A percentile compares a stretch with the other conserved stretches of the same genome.
Evolutionary conservation across 139 green algal genomes (phyloP).

Genomic region (Picochlorum sp.): DNA sequence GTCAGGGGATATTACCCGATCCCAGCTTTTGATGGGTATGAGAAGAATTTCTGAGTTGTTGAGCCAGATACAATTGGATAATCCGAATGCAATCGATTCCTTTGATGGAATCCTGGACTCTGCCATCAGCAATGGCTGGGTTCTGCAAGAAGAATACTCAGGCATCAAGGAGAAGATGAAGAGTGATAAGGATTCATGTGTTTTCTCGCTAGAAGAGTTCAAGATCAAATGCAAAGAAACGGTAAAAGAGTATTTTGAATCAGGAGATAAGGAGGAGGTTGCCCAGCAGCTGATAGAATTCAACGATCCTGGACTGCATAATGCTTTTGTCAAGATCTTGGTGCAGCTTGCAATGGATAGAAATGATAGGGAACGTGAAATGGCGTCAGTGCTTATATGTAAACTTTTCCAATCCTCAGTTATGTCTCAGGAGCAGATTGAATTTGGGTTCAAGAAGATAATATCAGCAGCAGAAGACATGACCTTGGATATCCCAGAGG

Average conservation of each 20-base stretch:
- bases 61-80: conserved; percentile 61
- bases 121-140: no score
- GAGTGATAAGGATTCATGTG: no score
- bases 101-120: conserved; percentile 20
- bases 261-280: conserved; percentile 50
- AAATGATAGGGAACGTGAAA: conserved; percentile 72
- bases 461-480: conserved; percentile 66
- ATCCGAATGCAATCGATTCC: conserved; percentile 34
- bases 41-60: conserved; percentile 53
- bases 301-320: conserved; percentile 69
- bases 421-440: conserved; percentile 31
- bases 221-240: no score
- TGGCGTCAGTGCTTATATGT: conserved; percentile 59
- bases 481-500: conserved; percentile 80
- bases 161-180: no score
- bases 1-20: conserved; percentile 40
- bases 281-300: conserved; percentile 50
- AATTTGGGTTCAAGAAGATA: conserved; percentile 55
- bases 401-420: conserved; percentile 42
- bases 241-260: conserved; percentile 82
- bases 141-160: no score
- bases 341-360: conserved; percentile 73
- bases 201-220: no score
- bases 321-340: conserved; percentile 83
- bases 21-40: conserved; percentile 62